These are phyloP conservation scores for Colletotrichum spaethianum DNA, from an alignment of 2,329 filamentous ascomycete genomes.

Conservation along the genomic window DNA sequence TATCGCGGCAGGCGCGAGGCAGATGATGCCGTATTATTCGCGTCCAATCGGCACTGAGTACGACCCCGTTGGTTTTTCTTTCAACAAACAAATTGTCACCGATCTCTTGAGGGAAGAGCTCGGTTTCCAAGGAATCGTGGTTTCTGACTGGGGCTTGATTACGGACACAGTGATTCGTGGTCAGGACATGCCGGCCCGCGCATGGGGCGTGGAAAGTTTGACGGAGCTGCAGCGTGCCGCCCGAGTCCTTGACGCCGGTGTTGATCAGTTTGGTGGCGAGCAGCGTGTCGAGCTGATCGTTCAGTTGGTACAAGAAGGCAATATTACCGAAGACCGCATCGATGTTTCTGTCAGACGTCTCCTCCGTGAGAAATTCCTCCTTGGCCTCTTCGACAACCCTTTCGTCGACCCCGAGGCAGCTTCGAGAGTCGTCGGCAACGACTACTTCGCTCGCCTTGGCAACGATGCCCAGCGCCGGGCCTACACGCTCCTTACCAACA, in stretches of 20 bases:
- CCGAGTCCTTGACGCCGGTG: conserved; percentile 64
- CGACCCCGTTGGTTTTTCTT: conserved; percentile 63
- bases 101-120: conserved; percentile 62
- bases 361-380: conserved; percentile 64
- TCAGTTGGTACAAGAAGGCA: conserved; percentile 58
- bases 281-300: conserved; percentile 62
- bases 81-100: conserved; percentile 66
- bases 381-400: conserved; percentile 66
- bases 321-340: conserved; percentile 59
- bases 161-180: conserved; percentile 59
- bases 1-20: conserved; percentile 62
- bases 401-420: conserved; percentile 63
- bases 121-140: conserved; percentile 66
- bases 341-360: conserved; percentile 62
- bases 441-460: conserved; percentile 53
- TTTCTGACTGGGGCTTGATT: conserved; percentile 67
- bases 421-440: conserved; percentile 57
- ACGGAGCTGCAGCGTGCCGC: conserved; percentile 57
- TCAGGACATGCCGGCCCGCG: conserved; percentile 61
- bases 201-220: conserved; percentile 65
- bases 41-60: conserved; percentile 62
- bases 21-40: conserved; percentile 68
- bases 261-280: conserved; percentile 68
- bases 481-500: conserved; percentile 48
- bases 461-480: conserved; percentile 47